Evolutionary conservation across 257 asterid species (phyloP).

Genomic region (Fraxinus cuspidata): DNA sequence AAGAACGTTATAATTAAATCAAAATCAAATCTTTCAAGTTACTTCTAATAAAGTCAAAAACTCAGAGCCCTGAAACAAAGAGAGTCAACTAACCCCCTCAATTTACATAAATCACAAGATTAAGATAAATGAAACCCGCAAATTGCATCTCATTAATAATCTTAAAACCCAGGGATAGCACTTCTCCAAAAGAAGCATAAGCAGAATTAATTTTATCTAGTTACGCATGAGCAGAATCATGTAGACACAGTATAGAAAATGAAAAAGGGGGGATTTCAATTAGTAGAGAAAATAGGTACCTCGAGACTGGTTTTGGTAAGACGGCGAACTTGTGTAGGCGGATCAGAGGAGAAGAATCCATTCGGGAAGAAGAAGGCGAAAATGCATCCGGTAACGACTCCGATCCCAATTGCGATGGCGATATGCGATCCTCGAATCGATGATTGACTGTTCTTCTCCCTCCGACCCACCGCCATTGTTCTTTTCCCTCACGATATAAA

Average conservation of each 20-base stretch:
- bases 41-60: not conserved
- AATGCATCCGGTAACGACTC: slow-evolving; percentile 59
- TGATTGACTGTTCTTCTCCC: slow-evolving; percentile 49
- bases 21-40: not conserved
- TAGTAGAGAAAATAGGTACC: slow-evolving; percentile 31
- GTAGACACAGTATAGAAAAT: not conserved
- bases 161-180: not conserved
- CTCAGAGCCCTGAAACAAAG: not conserved
- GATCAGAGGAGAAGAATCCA: slow-evolving; percentile 48
- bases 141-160: too few species aligned
- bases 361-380: slow-evolving; percentile 64
- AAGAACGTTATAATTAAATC: not conserved
- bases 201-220: not conserved
- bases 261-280: not conserved
- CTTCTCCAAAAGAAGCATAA: not conserved
- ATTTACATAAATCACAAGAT: not conserved
- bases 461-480: slow-evolving; percentile 64
- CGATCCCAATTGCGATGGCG: slow-evolving; percentile 61
- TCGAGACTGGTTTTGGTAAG: slow-evolving; percentile 39
- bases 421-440: slow-evolving; percentile 57
- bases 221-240: not conserved
- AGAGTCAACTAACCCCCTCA: not conserved
- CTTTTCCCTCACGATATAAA: not conserved
- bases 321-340: slow-evolving; percentile 28
- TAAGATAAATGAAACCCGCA: not conserved